Evolutionary conservation across 169 alveolate species (phyloP).

Genomic region (Cryptosporidium meleagridis): DNA sequence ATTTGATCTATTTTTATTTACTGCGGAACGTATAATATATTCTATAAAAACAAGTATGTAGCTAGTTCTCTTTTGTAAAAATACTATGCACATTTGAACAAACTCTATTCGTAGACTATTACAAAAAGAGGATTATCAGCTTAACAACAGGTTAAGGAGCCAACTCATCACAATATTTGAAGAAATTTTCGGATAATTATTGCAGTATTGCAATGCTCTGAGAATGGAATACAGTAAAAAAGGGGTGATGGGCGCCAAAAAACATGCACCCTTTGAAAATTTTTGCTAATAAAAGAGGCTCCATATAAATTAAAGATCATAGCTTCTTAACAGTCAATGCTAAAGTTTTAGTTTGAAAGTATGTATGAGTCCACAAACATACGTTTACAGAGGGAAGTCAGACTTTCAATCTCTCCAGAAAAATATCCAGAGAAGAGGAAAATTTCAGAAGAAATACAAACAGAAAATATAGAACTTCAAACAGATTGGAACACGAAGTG

Average conservation of each 20-base stretch:
- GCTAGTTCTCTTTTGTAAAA: no score
- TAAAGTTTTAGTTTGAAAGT: neutral
- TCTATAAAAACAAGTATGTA: no score
- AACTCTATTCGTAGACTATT: no score
- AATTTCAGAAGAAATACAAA: neutral
- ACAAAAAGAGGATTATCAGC: no score
- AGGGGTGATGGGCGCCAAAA: neutral
- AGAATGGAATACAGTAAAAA: neutral
- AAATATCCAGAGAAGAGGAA: neutral
- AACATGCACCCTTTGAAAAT: neutral
- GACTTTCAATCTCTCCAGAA: neutral
- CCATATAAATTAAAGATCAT: neutral
- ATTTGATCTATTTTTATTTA: neutral
- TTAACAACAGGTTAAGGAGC: no score
- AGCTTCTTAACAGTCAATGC: neutral
- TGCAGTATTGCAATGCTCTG: neutral
- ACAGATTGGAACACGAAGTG: conserved; percentile 54
- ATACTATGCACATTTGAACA: neutral
- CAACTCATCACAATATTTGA: no score
- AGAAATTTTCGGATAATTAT: neutral
- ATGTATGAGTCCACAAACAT: neutral
- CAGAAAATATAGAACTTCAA: neutral
- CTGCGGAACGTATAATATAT: no score
- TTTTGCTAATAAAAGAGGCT: no score
- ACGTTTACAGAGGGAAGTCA: neutral